These are phyloP conservation scores for Gnomoniopsis sp. DNA, from an alignment of 2,329 filamentous ascomycete species.

Conservation along the genomic window DNA sequence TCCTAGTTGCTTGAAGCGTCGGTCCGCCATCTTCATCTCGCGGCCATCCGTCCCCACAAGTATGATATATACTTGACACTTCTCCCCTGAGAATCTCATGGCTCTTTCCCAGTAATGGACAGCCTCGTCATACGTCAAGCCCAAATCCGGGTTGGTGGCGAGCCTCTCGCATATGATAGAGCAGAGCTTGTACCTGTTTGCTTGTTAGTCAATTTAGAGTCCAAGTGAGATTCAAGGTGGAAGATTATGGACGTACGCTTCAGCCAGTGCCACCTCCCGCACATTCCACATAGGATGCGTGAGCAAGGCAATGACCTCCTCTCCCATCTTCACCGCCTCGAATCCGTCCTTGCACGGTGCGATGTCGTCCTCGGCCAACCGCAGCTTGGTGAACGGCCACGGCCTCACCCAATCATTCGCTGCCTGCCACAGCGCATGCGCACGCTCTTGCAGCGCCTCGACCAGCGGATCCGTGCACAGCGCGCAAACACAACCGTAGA, in stretches of 20 bases:
- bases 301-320: not conserved
- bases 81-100: not conserved
- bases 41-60: not conserved
- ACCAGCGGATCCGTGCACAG: not conserved
- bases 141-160: not conserved
- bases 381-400: not conserved
- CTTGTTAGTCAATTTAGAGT: not conserved
- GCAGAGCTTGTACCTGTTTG: not conserved
- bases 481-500: slow-evolving; percentile 1
- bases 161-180: not conserved
- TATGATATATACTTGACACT: not conserved
- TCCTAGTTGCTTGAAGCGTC: not conserved
- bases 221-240: not conserved
- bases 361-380: not conserved
- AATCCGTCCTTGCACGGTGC: not conserved
- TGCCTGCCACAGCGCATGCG: not conserved
- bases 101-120: not conserved
- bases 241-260: not conserved
- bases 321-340: not conserved
- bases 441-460: not conserved
- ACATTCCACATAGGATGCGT: slow-evolving; percentile 2
- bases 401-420: too few relatives aligned
- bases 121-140: not conserved
- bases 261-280: not conserved
- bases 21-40: not conserved